A percentile compares a stretch with the other conserved stretches of the same genome.
Evolutionary conservation across 768 basidiomycete genomes (phyloP).

Genomic region (Podaxis sp.): DNA sequence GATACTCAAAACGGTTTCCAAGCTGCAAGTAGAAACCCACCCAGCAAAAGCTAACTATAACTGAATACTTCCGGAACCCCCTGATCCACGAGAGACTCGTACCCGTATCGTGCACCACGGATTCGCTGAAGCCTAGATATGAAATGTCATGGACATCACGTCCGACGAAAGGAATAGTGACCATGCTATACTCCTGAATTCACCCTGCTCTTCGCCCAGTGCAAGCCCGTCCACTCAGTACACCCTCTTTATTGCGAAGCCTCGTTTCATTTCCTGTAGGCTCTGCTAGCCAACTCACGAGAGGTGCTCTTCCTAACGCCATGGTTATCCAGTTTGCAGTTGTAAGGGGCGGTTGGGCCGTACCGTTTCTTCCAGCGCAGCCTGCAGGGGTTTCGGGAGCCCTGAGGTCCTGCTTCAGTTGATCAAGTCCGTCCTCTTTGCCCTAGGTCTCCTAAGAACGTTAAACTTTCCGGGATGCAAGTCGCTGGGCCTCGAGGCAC

Average conservation of each 20-base stretch:
- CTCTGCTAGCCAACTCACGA: conserved; percentile 5
- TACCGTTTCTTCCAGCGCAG: background rate
- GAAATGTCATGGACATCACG: background rate
- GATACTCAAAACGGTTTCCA: too few relatives aligned
- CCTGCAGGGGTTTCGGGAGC: background rate
- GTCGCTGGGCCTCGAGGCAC: background rate
- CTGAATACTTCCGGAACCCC: too few relatives aligned
- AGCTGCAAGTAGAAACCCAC: too few relatives aligned
- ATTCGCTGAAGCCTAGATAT: background rate
- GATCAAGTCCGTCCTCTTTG: conserved; percentile 5
- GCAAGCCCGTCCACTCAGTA: background rate
- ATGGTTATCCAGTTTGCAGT: background rate
- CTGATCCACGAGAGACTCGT: background rate
- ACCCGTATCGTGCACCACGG: background rate
- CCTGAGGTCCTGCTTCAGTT: background rate
- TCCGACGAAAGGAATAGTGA: background rate
- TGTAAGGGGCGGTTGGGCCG: background rate
- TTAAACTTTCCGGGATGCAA: background rate
- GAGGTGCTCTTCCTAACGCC: conserved; percentile 7
- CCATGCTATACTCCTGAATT: background rate
- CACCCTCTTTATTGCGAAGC: background rate
- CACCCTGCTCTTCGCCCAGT: background rate
- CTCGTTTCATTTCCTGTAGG: background rate
- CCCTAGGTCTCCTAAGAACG: background rate
- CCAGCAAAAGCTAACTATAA: too few relatives aligned